These are phyloP conservation scores for Knoxdaviesia capensis DNA, from an alignment of 2,329 filamentous ascomycete genomes.

Conservation along the genomic window DNA sequence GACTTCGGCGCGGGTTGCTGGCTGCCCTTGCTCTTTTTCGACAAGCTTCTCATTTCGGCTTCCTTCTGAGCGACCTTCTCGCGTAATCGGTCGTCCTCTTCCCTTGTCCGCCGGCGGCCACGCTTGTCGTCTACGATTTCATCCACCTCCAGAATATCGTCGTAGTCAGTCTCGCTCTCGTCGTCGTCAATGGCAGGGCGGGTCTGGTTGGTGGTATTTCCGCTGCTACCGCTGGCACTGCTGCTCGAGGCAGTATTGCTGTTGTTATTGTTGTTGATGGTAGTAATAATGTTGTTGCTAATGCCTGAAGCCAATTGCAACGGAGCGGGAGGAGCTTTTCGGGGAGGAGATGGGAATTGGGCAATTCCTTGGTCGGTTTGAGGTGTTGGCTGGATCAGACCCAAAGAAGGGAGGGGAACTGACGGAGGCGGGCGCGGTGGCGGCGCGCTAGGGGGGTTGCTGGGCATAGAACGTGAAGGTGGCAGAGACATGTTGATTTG, in stretches of 20 bases:
- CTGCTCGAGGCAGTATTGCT: background rate
- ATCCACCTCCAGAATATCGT: conserved; percentile 52
- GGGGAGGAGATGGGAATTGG: conserved; percentile 38
- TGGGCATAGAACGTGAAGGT: conserved; percentile 25
- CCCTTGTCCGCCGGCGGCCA: conserved; percentile 65
- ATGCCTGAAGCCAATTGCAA: conserved; percentile 41
- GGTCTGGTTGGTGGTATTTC: no score
- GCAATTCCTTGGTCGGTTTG: conserved; percentile 22
- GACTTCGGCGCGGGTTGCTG: conserved; percentile 6
- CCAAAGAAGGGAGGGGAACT: conserved; percentile 15
- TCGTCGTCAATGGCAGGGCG: conserved; percentile 26
- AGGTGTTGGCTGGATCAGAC: conserved; percentile 21
- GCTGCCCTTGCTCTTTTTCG: conserved; percentile 48
- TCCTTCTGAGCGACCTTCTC: conserved; percentile 48
- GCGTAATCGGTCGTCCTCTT: conserved; percentile 67
- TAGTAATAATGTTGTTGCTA: conserved; percentile 9
- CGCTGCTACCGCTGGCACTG: no score
- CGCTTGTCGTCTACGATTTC: conserved; percentile 41
- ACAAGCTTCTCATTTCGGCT: conserved; percentile 49
- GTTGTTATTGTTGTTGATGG: conserved; percentile 1
- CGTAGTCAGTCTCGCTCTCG: conserved; percentile 63
- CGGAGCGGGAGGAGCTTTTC: conserved; percentile 73
- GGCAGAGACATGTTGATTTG: conserved; percentile 31
- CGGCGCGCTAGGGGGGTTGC: conserved; percentile 27
- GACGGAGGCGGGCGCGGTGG: conserved; percentile 27